Conservation (phyloP, 139 green algal species). For the Picocystis salinarum region DNA sequence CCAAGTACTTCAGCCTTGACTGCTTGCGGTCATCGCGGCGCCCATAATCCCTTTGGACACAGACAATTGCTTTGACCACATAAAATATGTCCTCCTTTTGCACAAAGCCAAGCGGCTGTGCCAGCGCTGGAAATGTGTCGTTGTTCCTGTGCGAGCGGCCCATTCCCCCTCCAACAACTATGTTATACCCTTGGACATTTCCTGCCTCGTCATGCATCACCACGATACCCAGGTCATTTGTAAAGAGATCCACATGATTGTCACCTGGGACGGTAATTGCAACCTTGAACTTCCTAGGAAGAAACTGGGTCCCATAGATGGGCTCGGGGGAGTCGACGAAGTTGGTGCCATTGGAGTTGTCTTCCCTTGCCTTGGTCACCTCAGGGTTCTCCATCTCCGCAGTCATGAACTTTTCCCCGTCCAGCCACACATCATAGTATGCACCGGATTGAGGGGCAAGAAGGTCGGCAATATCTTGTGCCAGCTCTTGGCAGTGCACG, state of each 20-base stretch:
- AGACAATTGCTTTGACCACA: conserved; percentile 72
- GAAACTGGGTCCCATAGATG: conserved; percentile 87
- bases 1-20: conserved; percentile 94
- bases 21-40: conserved; percentile 88
- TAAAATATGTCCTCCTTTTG: conserved; percentile 88
- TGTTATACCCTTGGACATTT: conserved; percentile 74
- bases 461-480: conserved; percentile 64
- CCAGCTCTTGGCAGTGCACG: conserved; percentile 17
- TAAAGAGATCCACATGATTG: conserved; percentile 94
- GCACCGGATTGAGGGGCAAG: conserved; percentile 72
- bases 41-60: conserved; percentile 90
- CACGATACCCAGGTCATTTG: conserved; percentile 84
- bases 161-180: conserved; percentile 89
- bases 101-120: conserved; percentile 81
- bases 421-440: conserved; percentile 99
- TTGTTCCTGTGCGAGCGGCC: conserved; percentile 71
- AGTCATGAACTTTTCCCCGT: conserved; percentile 93
- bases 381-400: conserved; percentile 40
- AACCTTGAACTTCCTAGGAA: conserved; percentile 99
- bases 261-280: conserved; percentile 69
- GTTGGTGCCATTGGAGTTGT: conserved; percentile 90
- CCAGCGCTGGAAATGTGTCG: conserved; percentile 75
- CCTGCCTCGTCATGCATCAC: conserved; percentile 51
- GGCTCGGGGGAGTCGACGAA: conserved; percentile 81
- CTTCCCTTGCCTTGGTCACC: conserved; percentile 15